Percentiles rank a stretch among this genome's conserved stretches.
Evolutionary conservation across 768 basidiomycete species (phyloP).

Genomic region (Candolleomyces eurysporus): DNA sequence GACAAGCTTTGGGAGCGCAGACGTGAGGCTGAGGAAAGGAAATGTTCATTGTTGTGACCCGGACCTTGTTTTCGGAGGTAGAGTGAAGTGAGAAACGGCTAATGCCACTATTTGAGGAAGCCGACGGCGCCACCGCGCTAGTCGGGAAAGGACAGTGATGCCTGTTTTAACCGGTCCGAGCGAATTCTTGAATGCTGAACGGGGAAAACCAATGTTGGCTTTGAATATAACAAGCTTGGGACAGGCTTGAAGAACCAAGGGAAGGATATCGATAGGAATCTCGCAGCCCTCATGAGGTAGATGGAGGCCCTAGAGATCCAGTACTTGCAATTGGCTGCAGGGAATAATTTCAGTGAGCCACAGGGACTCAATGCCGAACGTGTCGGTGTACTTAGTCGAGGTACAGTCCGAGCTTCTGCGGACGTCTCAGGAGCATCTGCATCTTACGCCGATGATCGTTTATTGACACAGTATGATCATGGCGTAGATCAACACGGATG

Average conservation of each 20-base stretch:
- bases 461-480: too few species aligned
- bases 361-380: background rate
- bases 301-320: background rate
- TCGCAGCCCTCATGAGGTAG: background rate
- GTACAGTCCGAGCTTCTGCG: background rate
- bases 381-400: too few species aligned
- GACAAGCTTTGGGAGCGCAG: background rate
- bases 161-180: background rate
- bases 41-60: background rate
- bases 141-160: background rate
- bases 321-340: background rate
- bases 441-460: too few species aligned
- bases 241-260: background rate
- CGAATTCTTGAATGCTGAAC: background rate
- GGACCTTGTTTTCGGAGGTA: background rate
- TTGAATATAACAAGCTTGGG: background rate
- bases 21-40: background rate
- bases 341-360: background rate
- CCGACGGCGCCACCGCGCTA: background rate
- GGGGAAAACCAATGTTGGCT: background rate
- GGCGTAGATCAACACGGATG: too few species aligned
- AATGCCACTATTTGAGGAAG: background rate
- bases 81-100: background rate
- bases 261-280: background rate
- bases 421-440: too few species aligned